Conservation (phyloP, 1,284 basidiomycete genomes). For the Kalmanozyma brasiliensis region DNA sequence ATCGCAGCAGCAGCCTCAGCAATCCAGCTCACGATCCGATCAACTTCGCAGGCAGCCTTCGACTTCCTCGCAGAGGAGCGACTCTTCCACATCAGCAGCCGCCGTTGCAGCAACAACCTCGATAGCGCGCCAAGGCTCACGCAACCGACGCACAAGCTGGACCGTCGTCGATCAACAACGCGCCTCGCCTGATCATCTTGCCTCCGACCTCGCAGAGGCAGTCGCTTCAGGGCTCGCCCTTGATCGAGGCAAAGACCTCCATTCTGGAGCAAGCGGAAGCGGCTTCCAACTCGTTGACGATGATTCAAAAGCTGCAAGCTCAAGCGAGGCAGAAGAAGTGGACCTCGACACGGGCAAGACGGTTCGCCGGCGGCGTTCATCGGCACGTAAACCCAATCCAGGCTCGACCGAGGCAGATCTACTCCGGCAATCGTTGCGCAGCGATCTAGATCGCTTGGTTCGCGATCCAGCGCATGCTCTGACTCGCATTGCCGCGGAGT, state of each 20-base stretch:
- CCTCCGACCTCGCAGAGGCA: slow-evolving; percentile 39
- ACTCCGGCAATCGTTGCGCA: slow-evolving; percentile 27
- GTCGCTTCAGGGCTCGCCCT: slow-evolving; percentile 27
- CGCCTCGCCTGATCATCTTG: slow-evolving; percentile 38
- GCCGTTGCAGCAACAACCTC: slow-evolving; percentile 5
- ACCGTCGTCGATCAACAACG: slow-evolving; percentile 45
- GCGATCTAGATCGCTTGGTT: slow-evolving; percentile 32
- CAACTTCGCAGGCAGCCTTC: slow-evolving; percentile 21
- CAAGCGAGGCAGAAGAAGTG: slow-evolving; percentile 35
- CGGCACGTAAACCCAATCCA: slow-evolving; percentile 24
- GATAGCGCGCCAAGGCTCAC: slow-evolving; percentile 4
- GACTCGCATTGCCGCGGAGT: slow-evolving; percentile 31
- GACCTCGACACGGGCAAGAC: slow-evolving; percentile 43
- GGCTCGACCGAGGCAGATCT: slow-evolving; percentile 37
- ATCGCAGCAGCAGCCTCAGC: slow-evolving; percentile 10
- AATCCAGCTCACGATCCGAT: slow-evolving; percentile 5
- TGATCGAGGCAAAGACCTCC: slow-evolving; percentile 3
- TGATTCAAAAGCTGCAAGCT: slow-evolving; percentile 17
- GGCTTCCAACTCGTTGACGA: slow-evolving; percentile 44
- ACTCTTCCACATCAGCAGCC: slow-evolving; percentile 4
- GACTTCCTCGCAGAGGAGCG: slow-evolving; percentile 8
- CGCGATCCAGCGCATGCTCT: slow-evolving; percentile 46
- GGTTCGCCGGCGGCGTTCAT: slow-evolving; percentile 15
- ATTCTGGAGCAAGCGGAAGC: slow-evolving; percentile 1
- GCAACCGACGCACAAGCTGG: slow-evolving; percentile 41